Conservation (phyloP, 139 green algal genomes). For the Chlorella sp. region DNA sequence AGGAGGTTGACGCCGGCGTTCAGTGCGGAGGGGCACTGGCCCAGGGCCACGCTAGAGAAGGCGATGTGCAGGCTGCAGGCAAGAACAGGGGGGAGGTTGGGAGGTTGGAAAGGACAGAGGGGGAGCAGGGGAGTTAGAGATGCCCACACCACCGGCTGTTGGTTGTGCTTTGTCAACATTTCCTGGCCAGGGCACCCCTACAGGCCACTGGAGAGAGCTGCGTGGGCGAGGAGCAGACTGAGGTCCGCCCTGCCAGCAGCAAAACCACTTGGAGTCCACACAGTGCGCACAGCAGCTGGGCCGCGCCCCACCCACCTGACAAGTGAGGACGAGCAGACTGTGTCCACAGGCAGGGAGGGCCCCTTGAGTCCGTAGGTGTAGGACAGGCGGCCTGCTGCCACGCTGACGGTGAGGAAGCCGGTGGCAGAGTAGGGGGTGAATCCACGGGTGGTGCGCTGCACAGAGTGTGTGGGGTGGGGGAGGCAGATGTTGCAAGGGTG, state of each 20-base stretch:
- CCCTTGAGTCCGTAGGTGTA: slow-evolving; percentile 66
- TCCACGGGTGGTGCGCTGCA: slow-evolving; percentile 39
- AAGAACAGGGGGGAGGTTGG: background rate
- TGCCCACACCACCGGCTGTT: too few species aligned
- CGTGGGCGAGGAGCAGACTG: background rate
- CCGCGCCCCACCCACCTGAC: slow-evolving; percentile 31
- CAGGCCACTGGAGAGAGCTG: background rate
- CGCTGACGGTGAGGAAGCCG: slow-evolving; percentile 73
- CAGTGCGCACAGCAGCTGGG: too few species aligned
- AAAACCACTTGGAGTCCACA: too few species aligned
- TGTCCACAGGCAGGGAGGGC: slow-evolving; percentile 63
- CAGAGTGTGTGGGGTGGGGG: background rate
- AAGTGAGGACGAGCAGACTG: slow-evolving; percentile 70
- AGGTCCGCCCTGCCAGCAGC: background rate
- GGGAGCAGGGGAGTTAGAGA: too few species aligned
- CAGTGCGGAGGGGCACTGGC: slow-evolving; percentile 42
- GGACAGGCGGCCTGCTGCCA: slow-evolving; percentile 70
- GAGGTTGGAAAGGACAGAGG: too few species aligned
- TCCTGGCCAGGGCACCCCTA: background rate
- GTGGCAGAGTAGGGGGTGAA: slow-evolving; percentile 80
- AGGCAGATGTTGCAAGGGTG: slow-evolving; percentile 17
- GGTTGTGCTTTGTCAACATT: too few species aligned
- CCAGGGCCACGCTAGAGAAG: slow-evolving; percentile 68
- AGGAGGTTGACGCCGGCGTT: slow-evolving; percentile 82
- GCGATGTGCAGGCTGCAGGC: slow-evolving; percentile 33